Percentiles rank a stretch among this genome's conserved stretches.
Evolutionary conservation across 805 yeast species (phyloP).

Genomic region (Metschnikowia chrysomelidarum): DNA sequence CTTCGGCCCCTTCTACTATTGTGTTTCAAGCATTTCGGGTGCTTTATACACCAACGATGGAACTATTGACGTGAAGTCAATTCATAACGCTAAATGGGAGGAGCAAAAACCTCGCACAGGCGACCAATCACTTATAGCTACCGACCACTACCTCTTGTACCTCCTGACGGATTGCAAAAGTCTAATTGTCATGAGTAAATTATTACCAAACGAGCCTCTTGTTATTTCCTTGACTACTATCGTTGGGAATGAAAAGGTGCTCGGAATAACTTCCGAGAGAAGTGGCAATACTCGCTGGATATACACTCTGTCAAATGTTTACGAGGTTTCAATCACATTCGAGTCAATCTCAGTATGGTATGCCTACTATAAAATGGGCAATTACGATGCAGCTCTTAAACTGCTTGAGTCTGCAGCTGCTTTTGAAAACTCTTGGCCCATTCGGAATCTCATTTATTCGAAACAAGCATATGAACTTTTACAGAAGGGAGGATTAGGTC

Average conservation of each 20-base stretch:
- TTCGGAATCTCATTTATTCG: slow-evolving; percentile 46
- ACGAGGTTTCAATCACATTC: slow-evolving; percentile 66
- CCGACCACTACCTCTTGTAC: slow-evolving; percentile 32
- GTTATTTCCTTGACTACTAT: slow-evolving; percentile 4
- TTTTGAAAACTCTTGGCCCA: background rate
- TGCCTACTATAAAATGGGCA: slow-evolving; percentile 15
- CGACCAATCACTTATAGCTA: slow-evolving; percentile 21
- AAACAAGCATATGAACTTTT: slow-evolving; percentile 54
- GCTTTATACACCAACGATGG: slow-evolving; percentile 29
- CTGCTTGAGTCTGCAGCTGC: slow-evolving; percentile 6
- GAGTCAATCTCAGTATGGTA: slow-evolving; percentile 80
- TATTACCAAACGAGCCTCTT: slow-evolving; percentile 19
- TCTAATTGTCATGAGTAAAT: slow-evolving; percentile 29
- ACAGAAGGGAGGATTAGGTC: slow-evolving; percentile 17
- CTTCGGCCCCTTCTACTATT: slow-evolving; percentile 8
- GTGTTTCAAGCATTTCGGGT: slow-evolving; percentile 14
- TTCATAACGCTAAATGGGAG: slow-evolving; percentile 14
- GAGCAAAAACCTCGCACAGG: slow-evolving; percentile 3
- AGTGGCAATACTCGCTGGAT: slow-evolving; percentile 70
- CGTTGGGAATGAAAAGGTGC: slow-evolving; percentile 12
- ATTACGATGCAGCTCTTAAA: slow-evolving; percentile 65
- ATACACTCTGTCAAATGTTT: slow-evolving; percentile 56
- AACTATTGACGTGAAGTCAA: slow-evolving; percentile 24
- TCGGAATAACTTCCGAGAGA: slow-evolving; percentile 33
- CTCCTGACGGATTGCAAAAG: slow-evolving; percentile 17